Evolutionary conservation across 1,284 basidiomycete genomes (phyloP).

Genomic region (Wallemia ichthyophaga): DNA sequence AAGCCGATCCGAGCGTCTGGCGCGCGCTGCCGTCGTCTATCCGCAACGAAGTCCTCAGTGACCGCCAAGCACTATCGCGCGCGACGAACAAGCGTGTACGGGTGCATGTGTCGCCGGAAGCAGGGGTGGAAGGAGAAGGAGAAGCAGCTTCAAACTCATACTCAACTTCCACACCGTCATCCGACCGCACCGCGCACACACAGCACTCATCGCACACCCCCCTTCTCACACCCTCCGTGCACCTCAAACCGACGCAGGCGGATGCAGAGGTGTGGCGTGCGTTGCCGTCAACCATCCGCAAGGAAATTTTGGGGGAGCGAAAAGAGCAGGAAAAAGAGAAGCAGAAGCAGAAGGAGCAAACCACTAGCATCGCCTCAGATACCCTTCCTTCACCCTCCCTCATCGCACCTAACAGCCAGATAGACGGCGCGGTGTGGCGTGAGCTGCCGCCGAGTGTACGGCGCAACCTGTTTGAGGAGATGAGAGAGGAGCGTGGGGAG

Average conservation of each 20-base stretch:
- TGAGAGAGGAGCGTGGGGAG: background rate
- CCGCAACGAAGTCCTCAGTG: slow-evolving; percentile 32
- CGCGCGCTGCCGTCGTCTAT: slow-evolving; percentile 38
- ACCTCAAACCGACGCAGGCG: background rate
- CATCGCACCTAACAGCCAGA: background rate
- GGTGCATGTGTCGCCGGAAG: no score
- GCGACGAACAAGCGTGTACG: background rate
- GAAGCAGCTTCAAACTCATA: background rate
- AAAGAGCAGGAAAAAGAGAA: no score
- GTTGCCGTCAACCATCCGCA: background rate
- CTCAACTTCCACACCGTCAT: background rate
- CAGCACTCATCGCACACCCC: no score
- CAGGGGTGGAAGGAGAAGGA: background rate
- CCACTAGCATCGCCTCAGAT: background rate
- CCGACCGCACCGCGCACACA: no score
- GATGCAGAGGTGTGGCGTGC: background rate
- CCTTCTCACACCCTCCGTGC: background rate
- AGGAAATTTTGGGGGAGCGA: background rate
- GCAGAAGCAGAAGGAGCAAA: no score
- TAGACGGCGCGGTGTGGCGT: no score
- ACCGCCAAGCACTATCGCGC: no score
- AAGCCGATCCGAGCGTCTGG: slow-evolving; percentile 39
- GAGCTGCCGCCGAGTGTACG: background rate
- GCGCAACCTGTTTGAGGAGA: background rate
- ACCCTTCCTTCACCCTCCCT: background rate